Conservation (phyloP, 1,139 yeast genomes). For the Yueomyces sp. region DNA sequence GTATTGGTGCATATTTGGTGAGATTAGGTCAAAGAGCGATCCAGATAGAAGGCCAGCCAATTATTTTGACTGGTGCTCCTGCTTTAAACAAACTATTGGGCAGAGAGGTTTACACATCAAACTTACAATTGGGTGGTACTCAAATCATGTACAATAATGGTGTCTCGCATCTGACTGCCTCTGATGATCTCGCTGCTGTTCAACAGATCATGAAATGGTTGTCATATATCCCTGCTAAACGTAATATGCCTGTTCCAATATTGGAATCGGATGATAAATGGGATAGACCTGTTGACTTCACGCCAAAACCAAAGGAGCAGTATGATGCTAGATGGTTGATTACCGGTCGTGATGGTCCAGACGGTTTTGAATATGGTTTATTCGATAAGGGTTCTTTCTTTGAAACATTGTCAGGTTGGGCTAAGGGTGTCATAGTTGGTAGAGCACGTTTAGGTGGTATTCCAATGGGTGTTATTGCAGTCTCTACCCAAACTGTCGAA, state of each 20-base stretch:
- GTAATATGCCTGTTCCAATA: slow-evolving; percentile 86
- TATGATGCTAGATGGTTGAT: slow-evolving; percentile 95
- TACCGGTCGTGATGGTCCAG: slow-evolving; percentile 63
- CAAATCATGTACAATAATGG: slow-evolving; percentile 98
- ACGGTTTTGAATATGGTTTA: slow-evolving; percentile 74
- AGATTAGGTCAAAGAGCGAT: slow-evolving; percentile 98
- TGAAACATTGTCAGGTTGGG: slow-evolving; percentile 98
- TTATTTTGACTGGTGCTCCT: slow-evolving; percentile 96
- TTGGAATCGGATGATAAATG: slow-evolving; percentile 71
- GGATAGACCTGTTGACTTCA: slow-evolving; percentile 85
- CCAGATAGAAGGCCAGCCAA: slow-evolving; percentile 97
- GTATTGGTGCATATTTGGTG: slow-evolving; percentile 97
- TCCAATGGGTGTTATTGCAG: slow-evolving; percentile 95
- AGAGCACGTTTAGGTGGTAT: slow-evolving; percentile 98
- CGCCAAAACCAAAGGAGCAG: slow-evolving; percentile 52
- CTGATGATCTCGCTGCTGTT: slow-evolving; percentile 93
- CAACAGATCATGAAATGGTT: slow-evolving; percentile 91
- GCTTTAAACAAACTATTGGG: slow-evolving; percentile 94
- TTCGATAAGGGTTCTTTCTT: slow-evolving; percentile 89
- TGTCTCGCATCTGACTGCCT: slow-evolving; percentile 92
- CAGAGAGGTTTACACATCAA: slow-evolving; percentile 91
- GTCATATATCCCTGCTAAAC: slow-evolving; percentile 87
- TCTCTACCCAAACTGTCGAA: slow-evolving; percentile 82
- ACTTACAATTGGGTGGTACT: slow-evolving; percentile 96
- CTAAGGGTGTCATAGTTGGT: slow-evolving; percentile 95